Evolutionary conservation across 371 early-diverging fungal species (phyloP), one percentile per base, ranked within the genome.

Genomic region (Mortierella sp.): DNA sequence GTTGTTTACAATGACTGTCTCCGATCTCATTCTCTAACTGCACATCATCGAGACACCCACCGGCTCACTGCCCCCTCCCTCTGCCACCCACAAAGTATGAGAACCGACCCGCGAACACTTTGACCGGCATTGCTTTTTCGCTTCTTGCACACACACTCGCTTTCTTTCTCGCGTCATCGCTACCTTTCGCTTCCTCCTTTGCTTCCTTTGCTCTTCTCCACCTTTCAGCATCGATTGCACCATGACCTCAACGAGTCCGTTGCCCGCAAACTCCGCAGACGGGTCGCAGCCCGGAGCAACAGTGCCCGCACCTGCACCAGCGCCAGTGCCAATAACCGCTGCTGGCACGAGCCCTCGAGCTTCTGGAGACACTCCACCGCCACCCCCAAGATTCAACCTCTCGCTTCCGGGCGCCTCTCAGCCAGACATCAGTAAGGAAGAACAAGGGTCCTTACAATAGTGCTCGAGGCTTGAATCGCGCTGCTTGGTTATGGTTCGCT

Each of bases 361-460:
- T 23, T 26, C 54, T 49, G 61, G 49, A 27, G 41, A 18, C 53
- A 5, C 62, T 19, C 67, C 71, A 14, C 65, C 70, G 12, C 56
- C 72, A 51, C 72, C 78, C 21, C 41, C 34, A 34, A 34, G 30
- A 9, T 73, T 81, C 63, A 72, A 73, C 34, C 65, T 81, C 27
- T 58, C 69, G 6, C 93, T 93, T 56, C 93, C 95, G 27, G 82
- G 79, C 43, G 90, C 91, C 8, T 89, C 91, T 10, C 94, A 92
- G 67, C 92, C 95, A 13, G 94, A 95, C 65, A 91, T 95, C 57
- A 87, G 89, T 85, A 64, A 43, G 43, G 18, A 23, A 55, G 23
- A 23, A 31, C 34, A 4, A 10, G 34, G n/a, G n/a, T n/a, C n/a
- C n/a, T n/a, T n/a, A n/a, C n/a, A n/a, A 34, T 34, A 10, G 34